These are phyloP conservation scores for Sugiyamaella xylanicola DNA, from an alignment of 1,139 yeast genomes.

Conservation along the genomic window DNA sequence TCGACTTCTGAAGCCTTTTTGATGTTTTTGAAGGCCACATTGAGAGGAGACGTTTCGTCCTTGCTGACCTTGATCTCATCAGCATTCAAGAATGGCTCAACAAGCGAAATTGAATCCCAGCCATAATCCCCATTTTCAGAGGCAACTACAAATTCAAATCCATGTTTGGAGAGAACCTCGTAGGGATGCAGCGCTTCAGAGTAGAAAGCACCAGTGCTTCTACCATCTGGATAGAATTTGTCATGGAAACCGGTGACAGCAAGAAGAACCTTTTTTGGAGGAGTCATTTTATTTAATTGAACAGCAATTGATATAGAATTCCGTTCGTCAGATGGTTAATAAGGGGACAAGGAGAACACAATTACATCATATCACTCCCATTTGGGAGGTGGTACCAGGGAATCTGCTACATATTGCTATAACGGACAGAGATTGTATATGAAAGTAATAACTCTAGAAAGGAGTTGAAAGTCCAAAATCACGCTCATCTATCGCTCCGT, in stretches of 20 bases:
- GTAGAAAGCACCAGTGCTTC: slow-evolving; percentile 58
- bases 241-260: slow-evolving; percentile 56
- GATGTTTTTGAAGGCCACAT: slow-evolving; percentile 40
- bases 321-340: not conserved
- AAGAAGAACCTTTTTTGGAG: slow-evolving; percentile 48
- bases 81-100: slow-evolving; percentile 47
- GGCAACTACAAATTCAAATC: slow-evolving; percentile 56
- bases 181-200: slow-evolving; percentile 63
- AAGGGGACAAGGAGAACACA: not conserved
- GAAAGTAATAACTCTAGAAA: no score
- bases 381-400: no score
- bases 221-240: slow-evolving; percentile 57
- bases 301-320: not conserved
- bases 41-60: slow-evolving; percentile 48
- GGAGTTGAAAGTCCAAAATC: no score
- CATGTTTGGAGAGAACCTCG: slow-evolving; percentile 49
- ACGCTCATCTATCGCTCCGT: no score
- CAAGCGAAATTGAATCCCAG: slow-evolving; percentile 56
- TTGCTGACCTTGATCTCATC: slow-evolving; percentile 48
- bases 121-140: slow-evolving; percentile 61
- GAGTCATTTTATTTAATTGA: slow-evolving; percentile 14
- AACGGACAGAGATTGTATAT: no score
- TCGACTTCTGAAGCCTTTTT: slow-evolving; percentile 32
- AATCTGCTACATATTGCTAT: no score
- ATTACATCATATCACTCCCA: no score